Evolutionary conservation across 2,329 filamentous ascomycete genomes (phyloP), one percentile per base, ranked within the genome.

Genomic region (Colletotrichum salicis): DNA sequence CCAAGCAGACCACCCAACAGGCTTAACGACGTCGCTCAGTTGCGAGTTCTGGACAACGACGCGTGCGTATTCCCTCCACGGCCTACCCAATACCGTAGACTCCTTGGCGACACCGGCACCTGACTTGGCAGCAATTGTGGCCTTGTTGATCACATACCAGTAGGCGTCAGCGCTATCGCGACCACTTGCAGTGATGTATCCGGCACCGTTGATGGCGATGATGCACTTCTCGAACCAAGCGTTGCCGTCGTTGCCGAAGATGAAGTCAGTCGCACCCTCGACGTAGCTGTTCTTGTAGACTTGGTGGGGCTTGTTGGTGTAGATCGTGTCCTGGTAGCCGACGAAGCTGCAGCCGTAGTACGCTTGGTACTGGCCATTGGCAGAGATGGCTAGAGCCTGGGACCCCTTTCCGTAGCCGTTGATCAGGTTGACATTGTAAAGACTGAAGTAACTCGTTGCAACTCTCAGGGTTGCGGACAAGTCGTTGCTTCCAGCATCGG

Each of bases 361-460:
- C 11, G 83, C 86, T 82, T 82, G 70, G 61, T 85, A 83, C 1
- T 79, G 82, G 33, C 80, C 85, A 45, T 85, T 82, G 5, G 84
- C 84, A n/a, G 81, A 83, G 19, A 87, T 73, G 2, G 86, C 86
- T 19, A 87, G 80, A 29, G 85, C 85, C 74, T 89, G 87, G 4
- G 82, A 83, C 27, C 86, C 85, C 51, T 81, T 64, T 8, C 86
- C 85, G 64, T 82, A 84, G 1, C 80, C 81, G 75, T 87, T 87
- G 15, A 80, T 78, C 6, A 87, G 78, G 65, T 87, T 89, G 78
- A 92, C 83, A 73, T 92, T 92, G 82, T 92, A 92, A n/a, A 89
- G 82, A 73, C 86, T 87, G 68, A 91, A 84, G 74, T 88, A 85
- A 8, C 79, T 77, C 0, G 86, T 84, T 73, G 82, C 80, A 22